These are phyloP conservation scores for Auxenochlorella protothecoides DNA, from an alignment of 139 green algal species.

Conservation along the genomic window DNA sequence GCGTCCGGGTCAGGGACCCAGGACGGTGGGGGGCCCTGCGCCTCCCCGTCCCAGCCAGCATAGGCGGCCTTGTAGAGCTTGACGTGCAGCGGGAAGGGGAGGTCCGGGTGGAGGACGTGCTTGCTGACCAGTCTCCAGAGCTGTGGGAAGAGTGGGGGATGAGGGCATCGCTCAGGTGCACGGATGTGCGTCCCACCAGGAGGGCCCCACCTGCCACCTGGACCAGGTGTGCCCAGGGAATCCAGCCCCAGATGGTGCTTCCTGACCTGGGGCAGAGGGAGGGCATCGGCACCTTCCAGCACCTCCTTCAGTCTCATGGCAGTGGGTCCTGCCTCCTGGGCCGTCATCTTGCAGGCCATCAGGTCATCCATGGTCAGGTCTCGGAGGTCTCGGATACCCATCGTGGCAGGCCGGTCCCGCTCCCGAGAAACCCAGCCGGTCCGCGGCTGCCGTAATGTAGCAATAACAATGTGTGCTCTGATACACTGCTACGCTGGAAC, in stretches of 20 bases:
- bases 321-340: conserved; percentile 1
- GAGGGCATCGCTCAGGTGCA: too few species aligned
- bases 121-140: conserved; percentile 31
- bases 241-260: too few species aligned
- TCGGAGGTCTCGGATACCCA: background rate
- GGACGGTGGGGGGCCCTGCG: conserved; percentile 39
- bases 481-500: too few species aligned
- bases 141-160: conserved; percentile 2
- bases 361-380: background rate
- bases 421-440: background rate
- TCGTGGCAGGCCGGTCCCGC: too few species aligned
- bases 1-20: conserved; percentile 40
- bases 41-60: conserved; percentile 24
- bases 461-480: background rate
- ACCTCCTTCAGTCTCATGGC: too few species aligned
- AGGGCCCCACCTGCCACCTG: too few species aligned
- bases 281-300: too few species aligned
- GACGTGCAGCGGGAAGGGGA: conserved; percentile 45
- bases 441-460: background rate
- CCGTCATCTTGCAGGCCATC: conserved; percentile 1
- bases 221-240: too few species aligned
- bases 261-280: too few species aligned
- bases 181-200: too few species aligned
- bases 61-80: conserved; percentile 32
- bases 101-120: conserved; percentile 31